Base-by-base conservation (phyloP, 2,329 filamentous ascomycete genomes). In the Acrocalymma vagum region DNA sequence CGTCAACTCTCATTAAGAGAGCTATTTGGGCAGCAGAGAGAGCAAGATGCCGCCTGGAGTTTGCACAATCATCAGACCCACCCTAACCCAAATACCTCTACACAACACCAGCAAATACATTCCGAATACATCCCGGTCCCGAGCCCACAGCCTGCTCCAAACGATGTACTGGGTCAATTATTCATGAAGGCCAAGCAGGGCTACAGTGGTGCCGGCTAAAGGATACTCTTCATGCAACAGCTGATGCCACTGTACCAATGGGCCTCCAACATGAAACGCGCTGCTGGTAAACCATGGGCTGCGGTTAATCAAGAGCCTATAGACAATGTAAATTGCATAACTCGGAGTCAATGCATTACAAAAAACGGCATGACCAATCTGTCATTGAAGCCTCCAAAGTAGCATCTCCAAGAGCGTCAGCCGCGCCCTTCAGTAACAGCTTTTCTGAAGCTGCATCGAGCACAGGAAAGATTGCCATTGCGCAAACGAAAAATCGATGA, bases 21-120 rank as follows among this genome's bases (percentile, higher is more conserved):
- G 48, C 60, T 81, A 2, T 81, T 82, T 53, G 78, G 78, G 5
- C 77, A 80, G 55, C 78, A 82, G 52, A 72, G 76, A 29, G 72
- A 73, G 18, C 72, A 77, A 34, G 78, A 81, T 50, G 72, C 77
- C 37, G 76, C 60, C 9, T 79, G 74, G 69, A 79, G 73, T 55
- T 68, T 79, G 10, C 72, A 74, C 32, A 70, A 71, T 29, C 78
- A 80, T 57, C 69, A 63, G 34, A 55, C 33, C 17, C 44, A 49
- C 9, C 46, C 45, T 8, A 38, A 35, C 30, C 38, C 42, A 9
- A 17, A 38, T 29, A 37, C 31, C 25, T 29, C 38, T 6, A 10
- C 37, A 23, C 44, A 38, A 13, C 38, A 47, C 31, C 40, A 43
- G 8, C 51, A 53, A 7, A n/a, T n/a, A n/a, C n/a, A n/a, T 16